These are phyloP conservation scores for Pseudoscleropodium purum DNA, from an alignment of 225 moss, liverwort and hornwort genomes.

Conservation along the genomic window DNA sequence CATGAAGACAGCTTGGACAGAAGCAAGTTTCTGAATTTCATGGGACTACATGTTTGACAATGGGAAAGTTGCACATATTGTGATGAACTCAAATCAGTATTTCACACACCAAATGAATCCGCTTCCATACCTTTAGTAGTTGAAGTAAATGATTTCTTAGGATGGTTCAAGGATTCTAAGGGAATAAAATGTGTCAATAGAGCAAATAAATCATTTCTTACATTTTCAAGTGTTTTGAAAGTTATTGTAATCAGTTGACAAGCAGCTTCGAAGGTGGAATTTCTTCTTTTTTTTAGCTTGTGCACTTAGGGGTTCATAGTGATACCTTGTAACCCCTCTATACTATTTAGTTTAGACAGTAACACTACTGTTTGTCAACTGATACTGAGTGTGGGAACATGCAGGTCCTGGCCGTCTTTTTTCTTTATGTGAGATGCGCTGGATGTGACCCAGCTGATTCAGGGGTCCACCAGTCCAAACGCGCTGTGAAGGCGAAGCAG, in stretches of 20 bases:
- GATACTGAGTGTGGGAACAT: not conserved
- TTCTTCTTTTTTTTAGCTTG: not conserved
- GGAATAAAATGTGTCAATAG: too few species aligned
- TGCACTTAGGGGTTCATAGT: not conserved
- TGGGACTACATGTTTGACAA: not conserved
- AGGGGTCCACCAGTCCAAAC: slow-evolving; percentile 54
- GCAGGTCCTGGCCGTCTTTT: slow-evolving; percentile 73
- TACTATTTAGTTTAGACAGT: not conserved
- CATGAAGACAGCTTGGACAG: not conserved
- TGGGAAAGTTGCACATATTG: not conserved
- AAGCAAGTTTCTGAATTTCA: not conserved
- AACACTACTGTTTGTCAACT: not conserved
- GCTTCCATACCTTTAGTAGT: not conserved
- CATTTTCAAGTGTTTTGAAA: not conserved
- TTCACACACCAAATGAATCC: not conserved
- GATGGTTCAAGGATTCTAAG: not conserved
- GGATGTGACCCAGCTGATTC: slow-evolving; percentile 82
- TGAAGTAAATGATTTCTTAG: not conserved
- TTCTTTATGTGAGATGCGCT: slow-evolving; percentile 76
- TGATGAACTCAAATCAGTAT: not conserved
- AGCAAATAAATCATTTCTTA: not conserved
- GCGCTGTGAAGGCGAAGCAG: slow-evolving; percentile 9
- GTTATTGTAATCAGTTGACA: not conserved
- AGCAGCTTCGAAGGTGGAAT: not conserved
- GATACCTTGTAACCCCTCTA: not conserved